Base-by-base conservation (phyloP, 495 filamentous ascomycete species). In the Penicillium argentinense region DNA sequence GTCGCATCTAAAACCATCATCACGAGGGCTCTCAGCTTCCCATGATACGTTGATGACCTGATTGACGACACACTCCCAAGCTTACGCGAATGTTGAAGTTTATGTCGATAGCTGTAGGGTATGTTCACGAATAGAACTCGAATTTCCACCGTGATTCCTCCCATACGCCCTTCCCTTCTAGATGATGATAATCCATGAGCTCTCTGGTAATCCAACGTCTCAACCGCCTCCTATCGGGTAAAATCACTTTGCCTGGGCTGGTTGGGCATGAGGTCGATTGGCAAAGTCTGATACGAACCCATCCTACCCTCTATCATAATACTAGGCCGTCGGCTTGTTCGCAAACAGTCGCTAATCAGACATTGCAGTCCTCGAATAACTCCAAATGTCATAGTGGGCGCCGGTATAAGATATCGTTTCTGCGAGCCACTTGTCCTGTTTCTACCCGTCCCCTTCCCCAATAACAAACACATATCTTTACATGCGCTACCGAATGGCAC, bases 11-110 rank as follows among this genome's bases (percentile, higher is more conserved):
- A 97, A 97, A 97, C 92, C 92, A 90, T 97, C 83, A 83, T 89
- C 86, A 89, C 87, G 92, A 97, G 92, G 87, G 88, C 84, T 85
- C 74, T 78, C 60, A 72, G 89, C 85, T 84, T 77, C 69, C 89
- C 92, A 97, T 91, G 92, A 97, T 83, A 77, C 83, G 89, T 68
- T 91, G 92, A 96, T 91, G 91, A 97, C 92, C 92, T 96, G 80
- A 86, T 77, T 85, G 83, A 74, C 80, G 86, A 80, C 71, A 90
- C 87, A 91, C 73, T 56, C 47, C 50, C 17, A 11, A 9, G 11
- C 48, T 39, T 40, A 42, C 42, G 25, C 14, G n/a, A n/a, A n/a
- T 26, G 21, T n/a, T 23, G 25, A 33, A 37, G 38, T 28, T 47
- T 47, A 32, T 22, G 43, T 51, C 45, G 34, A 40, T 51, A 29